Evolutionary conservation across 2,329 filamentous ascomycete genomes (phyloP).

Genomic region (Aspergillus carbonarius): DNA sequence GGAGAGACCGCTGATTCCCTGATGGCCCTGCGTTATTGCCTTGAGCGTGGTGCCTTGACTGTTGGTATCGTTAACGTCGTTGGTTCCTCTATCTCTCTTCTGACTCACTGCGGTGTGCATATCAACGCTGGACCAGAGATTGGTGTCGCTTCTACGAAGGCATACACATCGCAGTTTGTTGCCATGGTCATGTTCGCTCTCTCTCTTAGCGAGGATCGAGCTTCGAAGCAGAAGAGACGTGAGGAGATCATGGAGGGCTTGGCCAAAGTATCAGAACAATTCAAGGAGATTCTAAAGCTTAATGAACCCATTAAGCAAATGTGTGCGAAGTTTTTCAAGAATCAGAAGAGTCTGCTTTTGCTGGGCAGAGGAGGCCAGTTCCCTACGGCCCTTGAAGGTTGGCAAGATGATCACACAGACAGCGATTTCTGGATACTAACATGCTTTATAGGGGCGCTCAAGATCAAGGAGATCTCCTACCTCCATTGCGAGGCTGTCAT

Average conservation of each 20-base stretch:
- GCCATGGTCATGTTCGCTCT: slow-evolving; percentile 99
- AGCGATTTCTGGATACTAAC: slow-evolving; percentile 12
- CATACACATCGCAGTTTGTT: slow-evolving; percentile 98
- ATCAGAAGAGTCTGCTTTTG: slow-evolving; percentile 93
- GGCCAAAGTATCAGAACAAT: slow-evolving; percentile 81
- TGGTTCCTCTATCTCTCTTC: slow-evolving; percentile 95
- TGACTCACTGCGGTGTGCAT: slow-evolving; percentile 99
- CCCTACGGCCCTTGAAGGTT: slow-evolving; percentile 86
- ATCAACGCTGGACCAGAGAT: slow-evolving; percentile 99
- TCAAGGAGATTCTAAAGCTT: slow-evolving; percentile 86
- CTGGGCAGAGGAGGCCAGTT: slow-evolving; percentile 95
- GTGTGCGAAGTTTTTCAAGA: slow-evolving; percentile 87
- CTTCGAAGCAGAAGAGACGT: slow-evolving; percentile 86
- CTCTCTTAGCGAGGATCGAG: slow-evolving; percentile 92
- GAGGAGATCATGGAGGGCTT: slow-evolving; percentile 97
- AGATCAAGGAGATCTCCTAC: slow-evolving; percentile 99
- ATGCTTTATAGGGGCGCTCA: slow-evolving; percentile 66
- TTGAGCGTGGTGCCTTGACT: slow-evolving; percentile 94
- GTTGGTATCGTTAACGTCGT: slow-evolving; percentile 99
- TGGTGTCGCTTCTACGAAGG: slow-evolving; percentile 98
- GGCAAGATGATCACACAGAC: slow-evolving; percentile 15
- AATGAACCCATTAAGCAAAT: slow-evolving; percentile 93
- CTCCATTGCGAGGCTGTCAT: slow-evolving; percentile 99
- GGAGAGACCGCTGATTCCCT: slow-evolving; percentile 98
- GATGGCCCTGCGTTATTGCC: slow-evolving; percentile 94